Percentiles rank a stretch among this genome's conserved stretches.
phyloP scores from a whole-genome alignment of 2,329 filamentous ascomycete genomes.

The Verticillium tricorpus region DNA sequence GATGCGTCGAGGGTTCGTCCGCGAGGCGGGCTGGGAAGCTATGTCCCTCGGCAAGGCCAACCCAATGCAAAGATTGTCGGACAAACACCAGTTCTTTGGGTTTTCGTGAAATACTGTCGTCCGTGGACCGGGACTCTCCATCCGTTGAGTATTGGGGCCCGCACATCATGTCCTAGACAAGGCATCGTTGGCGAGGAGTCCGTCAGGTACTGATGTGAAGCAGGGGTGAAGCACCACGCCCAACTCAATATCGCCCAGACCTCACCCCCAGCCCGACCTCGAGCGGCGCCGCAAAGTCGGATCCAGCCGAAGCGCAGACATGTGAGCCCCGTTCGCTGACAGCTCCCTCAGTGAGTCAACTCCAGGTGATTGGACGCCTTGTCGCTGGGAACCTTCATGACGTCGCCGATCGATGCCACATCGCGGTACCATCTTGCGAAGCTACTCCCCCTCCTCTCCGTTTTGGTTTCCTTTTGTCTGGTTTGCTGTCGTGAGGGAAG shows the following conservation, averaged over 20 bases:
- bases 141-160: neutral
- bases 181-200: neutral
- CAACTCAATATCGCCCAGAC: neutral
- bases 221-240: neutral
- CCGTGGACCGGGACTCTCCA: neutral
- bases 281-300: neutral
- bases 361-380: too few relatives aligned
- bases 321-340: too few relatives aligned
- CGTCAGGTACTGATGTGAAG: neutral
- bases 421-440: neutral
- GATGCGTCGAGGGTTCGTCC: neutral
- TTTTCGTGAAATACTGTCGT: neutral
- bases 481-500: neutral
- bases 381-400: too few relatives aligned
- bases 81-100: neutral
- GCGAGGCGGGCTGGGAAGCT: neutral
- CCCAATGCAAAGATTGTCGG: neutral
- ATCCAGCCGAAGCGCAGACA: too few relatives aligned
- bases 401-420: neutral
- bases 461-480: neutral
- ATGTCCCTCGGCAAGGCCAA: neutral
- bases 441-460: neutral
- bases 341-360: too few relatives aligned
- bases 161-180: neutral
- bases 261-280: neutral